Evolutionary conservation across 2,329 filamentous ascomycete species (phyloP).

Genomic region (Arthrobotrys sphaeroides): DNA sequence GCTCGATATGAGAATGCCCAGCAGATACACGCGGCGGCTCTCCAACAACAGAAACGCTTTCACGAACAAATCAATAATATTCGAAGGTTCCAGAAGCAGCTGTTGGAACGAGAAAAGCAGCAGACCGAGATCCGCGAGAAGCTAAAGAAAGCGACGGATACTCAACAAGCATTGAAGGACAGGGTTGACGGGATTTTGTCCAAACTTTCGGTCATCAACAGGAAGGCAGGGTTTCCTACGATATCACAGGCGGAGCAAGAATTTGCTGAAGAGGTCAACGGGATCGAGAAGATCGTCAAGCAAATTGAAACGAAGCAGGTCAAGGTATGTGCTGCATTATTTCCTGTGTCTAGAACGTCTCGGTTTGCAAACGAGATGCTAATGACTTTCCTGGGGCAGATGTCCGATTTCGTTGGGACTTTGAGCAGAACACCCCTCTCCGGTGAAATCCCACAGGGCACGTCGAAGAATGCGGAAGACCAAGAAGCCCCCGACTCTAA

Average conservation of each 20-base stretch:
- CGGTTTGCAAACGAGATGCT: background rate
- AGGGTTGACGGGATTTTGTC: slow-evolving; percentile 38
- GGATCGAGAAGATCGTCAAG: slow-evolving; percentile 50
- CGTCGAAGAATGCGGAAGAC: slow-evolving; percentile 9
- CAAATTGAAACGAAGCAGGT: slow-evolving; percentile 34
- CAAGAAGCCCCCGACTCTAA: slow-evolving; percentile 36
- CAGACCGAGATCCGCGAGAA: slow-evolving; percentile 42
- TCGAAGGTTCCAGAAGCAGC: slow-evolving; percentile 32
- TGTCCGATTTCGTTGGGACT: slow-evolving; percentile 37
- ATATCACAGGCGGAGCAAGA: slow-evolving; percentile 53
- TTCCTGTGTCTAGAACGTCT: background rate
- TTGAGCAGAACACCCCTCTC: slow-evolving; percentile 22
- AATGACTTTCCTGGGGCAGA: slow-evolving; percentile 25
- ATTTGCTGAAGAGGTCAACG: slow-evolving; percentile 39
- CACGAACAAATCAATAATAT: slow-evolving; percentile 50
- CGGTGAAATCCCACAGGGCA: slow-evolving; percentile 5
- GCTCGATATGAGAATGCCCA: slow-evolving; percentile 39
- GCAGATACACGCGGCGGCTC: slow-evolving; percentile 31
- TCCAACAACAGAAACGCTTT: slow-evolving; percentile 47
- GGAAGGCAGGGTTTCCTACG: slow-evolving; percentile 39
- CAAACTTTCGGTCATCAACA: slow-evolving; percentile 40
- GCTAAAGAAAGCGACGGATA: slow-evolving; percentile 31
- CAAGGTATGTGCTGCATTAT: slow-evolving; percentile 50
- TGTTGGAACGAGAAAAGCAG: slow-evolving; percentile 43
- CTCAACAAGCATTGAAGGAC: slow-evolving; percentile 26